A percentile compares a stretch with the other conserved stretches of the same genome.
Evolutionary conservation across 805 yeast species (phyloP).

Genomic region (Candida bentonensis): DNA sequence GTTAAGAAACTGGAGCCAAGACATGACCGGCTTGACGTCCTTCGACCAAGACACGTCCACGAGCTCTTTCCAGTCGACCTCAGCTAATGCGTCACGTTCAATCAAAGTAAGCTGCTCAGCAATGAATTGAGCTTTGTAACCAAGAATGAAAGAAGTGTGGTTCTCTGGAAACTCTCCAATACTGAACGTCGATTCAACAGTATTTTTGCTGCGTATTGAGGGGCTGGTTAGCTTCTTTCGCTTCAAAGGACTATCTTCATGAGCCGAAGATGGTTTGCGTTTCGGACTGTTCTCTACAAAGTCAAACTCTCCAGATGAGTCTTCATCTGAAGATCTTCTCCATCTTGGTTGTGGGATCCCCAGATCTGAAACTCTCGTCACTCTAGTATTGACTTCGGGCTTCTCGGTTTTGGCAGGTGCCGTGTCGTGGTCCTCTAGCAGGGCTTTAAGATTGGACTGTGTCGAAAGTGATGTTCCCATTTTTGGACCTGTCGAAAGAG

Average conservation of each 20-base stretch:
- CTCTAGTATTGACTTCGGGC: too few species aligned
- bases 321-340: not conserved
- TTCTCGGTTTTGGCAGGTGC: too few species aligned
- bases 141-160: constrained; percentile 74
- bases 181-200: not conserved
- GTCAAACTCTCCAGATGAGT: not conserved
- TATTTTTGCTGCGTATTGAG: not conserved
- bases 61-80: constrained; percentile 85
- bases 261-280: not conserved
- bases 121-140: constrained; percentile 49
- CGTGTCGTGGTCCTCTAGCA: not conserved
- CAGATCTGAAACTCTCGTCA: not conserved
- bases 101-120: constrained; percentile 78
- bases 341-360: not conserved
- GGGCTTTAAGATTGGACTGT: not conserved
- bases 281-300: not conserved
- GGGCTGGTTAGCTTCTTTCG: not conserved
- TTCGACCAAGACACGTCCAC: constrained; percentile 63
- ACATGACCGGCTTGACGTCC: constrained; percentile 50
- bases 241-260: not conserved
- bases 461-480: not conserved
- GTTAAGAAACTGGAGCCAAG: constrained; percentile 70
- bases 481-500: not conserved
- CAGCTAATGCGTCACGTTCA: constrained; percentile 70
- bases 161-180: constrained; percentile 10